Conservation (phyloP, 1,139 yeast genomes). For the Suhomyces yuchorum region DNA sequence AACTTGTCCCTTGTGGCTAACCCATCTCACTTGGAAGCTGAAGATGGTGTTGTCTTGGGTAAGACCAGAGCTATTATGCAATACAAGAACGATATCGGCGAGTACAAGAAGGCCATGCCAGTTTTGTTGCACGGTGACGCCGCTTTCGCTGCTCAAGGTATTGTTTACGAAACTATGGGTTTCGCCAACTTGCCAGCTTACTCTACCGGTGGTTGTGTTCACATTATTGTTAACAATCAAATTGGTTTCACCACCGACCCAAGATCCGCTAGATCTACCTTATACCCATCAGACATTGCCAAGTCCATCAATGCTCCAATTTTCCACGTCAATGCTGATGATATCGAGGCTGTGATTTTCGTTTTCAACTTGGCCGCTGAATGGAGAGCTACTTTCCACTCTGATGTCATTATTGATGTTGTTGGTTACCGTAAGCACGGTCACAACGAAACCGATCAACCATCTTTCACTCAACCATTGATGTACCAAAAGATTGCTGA, state of each 20-base stretch:
- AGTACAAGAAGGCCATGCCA: constrained; percentile 84
- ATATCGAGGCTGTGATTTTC: constrained; percentile 89
- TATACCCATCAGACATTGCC: constrained; percentile 97
- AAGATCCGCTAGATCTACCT: constrained; percentile 94
- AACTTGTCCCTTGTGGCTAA: constrained; percentile 95
- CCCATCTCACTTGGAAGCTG: constrained; percentile 98
- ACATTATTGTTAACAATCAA: constrained; percentile 94
- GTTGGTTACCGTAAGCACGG: constrained; percentile 99
- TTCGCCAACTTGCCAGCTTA: constrained; percentile 90
- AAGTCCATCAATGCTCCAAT: constrained; percentile 96
- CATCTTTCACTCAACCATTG: constrained; percentile 96
- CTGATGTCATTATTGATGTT: constrained; percentile 93
- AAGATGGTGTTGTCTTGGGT: constrained; percentile 98
- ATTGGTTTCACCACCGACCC: constrained; percentile 99
- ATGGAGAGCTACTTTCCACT: constrained; percentile 96
- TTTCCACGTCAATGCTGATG: constrained; percentile 99
- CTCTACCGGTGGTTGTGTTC: constrained; percentile 98
- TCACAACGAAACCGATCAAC: constrained; percentile 99
- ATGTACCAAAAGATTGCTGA: constrained; percentile 92
- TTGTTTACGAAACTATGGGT: constrained; percentile 97
- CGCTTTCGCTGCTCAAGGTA: constrained; percentile 98
- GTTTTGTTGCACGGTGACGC: constrained; percentile 98
- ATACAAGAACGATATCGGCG: constrained; percentile 82
- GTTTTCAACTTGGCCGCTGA: constrained; percentile 97
- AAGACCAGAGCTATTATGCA: constrained; percentile 96